Evolutionary conservation across 495 filamentous ascomycete species (phyloP), one percentile per base, ranked within the genome.

Genomic region (Recurvomyces mirabilis): DNA sequence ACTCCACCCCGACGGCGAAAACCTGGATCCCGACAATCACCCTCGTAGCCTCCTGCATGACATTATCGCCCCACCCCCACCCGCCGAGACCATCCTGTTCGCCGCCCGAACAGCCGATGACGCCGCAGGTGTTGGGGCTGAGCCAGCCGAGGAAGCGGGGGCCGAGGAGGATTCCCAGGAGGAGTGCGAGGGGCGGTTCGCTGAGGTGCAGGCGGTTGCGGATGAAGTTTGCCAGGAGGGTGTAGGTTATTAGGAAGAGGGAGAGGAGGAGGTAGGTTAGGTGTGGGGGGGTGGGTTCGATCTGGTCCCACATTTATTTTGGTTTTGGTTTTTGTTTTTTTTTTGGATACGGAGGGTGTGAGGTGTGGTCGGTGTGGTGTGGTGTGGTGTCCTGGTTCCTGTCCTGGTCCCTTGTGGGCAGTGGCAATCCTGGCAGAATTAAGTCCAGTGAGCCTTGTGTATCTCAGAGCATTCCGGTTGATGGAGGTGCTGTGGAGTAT

Each of bases 141-240:
- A 72, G 43, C 38, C 64, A 43, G 30, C 57, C 53, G 1, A 66
- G 29, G 5, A 46, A 60, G 1, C 46, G 29, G 0, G 69, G 68
- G 0, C 70, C 70, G 26, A 68, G 56, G 21, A 65, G 26, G 42
- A 72, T 71, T 18, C 69, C 68, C 33, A 67, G 54, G 26, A 72
- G 41, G 7, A 65, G 60, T 11, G 69, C 70, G 4, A 74, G 56
- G 1, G 68, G 70, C 0, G 69, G 70, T 53, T 74, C 70, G 17
- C 66, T 68, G 15, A 74, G 65, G 55, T 73, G 68, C 4, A 74
- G 60, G 10, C 60, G 55, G 43, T 73, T 72, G 20, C 67, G 62
- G 43, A 74, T 71, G 47, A 68, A 63, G 30, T 54, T 45, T 13
- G 62, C 63, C 51, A 72, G 72, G 43, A 73, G 59, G 15, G 65